phyloP scores from a whole-genome alignment of 495 filamentous ascomycete genomes.

The Hypoxylon perforatum region DNA sequence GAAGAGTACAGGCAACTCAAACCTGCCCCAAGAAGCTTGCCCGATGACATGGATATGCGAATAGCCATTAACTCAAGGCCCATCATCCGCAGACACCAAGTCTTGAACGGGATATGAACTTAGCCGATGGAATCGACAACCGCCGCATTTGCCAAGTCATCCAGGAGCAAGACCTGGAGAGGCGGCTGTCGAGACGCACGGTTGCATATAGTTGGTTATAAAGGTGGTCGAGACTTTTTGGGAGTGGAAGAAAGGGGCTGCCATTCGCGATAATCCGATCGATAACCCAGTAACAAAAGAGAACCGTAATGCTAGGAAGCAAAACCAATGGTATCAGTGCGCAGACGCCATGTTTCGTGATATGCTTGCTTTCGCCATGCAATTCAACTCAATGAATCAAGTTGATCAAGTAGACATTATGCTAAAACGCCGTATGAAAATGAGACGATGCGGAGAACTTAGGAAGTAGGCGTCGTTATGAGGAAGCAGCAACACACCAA shows the following conservation, averaged over 20 bases:
- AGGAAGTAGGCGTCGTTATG: constrained; percentile 47
- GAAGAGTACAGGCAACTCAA: constrained; percentile 32
- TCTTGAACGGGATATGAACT: constrained; percentile 2
- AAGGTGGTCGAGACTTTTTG: constrained; percentile 28
- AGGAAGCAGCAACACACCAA: constrained; percentile 87
- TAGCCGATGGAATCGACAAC: constrained; percentile 11
- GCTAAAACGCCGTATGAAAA: constrained; percentile 47
- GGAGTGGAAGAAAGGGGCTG: constrained; percentile 11
- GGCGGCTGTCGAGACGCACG: constrained; percentile 14
- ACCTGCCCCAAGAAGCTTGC: constrained; percentile 17
- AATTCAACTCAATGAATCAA: constrained; percentile 50
- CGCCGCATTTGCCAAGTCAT: constrained; percentile 12
- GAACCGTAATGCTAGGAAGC: constrained; percentile 46
- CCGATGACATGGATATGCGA: constrained; percentile 32
- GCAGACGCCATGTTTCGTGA: constrained; percentile 51
- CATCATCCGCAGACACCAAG: neutral
- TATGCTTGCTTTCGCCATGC: constrained; percentile 54
- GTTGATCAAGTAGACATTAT: constrained; percentile 52
- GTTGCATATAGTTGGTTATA: constrained; percentile 1
- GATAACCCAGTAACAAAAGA: constrained; percentile 39
- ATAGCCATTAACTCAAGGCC: constrained; percentile 17
- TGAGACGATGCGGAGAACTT: constrained; percentile 43
- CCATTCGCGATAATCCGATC: constrained; percentile 34
- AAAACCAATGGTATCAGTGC: constrained; percentile 52
- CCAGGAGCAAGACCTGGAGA: constrained; percentile 2